Evolutionary conservation across 1,284 basidiomycete genomes (phyloP).

Genomic region (Porphyrellus sp.): DNA sequence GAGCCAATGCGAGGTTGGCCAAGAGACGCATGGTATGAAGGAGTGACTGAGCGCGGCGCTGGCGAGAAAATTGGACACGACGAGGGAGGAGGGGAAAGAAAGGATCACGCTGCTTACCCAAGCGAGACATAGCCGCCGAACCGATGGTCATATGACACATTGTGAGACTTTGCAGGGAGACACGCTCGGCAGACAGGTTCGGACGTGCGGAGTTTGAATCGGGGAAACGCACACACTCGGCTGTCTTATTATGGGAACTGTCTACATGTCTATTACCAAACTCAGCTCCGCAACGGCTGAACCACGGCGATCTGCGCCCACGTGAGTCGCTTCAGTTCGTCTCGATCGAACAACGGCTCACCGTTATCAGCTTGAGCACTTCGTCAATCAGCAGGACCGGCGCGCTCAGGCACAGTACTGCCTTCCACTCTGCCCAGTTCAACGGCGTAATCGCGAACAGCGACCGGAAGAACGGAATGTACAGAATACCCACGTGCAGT

Average conservation of each 20-base stretch:
- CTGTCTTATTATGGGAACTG: too few species aligned
- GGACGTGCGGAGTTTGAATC: too few species aligned
- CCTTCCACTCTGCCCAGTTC: conserved; percentile 92
- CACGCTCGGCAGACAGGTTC: too few species aligned
- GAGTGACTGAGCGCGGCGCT: conserved; percentile 20
- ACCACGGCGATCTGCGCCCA: conserved; percentile 36
- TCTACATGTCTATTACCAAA: too few species aligned
- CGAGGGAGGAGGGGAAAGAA: neutral
- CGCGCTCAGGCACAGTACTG: conserved; percentile 85
- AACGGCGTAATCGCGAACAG: conserved; percentile 91
- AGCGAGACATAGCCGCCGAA: neutral
- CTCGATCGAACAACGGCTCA: conserved; percentile 36
- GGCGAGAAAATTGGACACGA: conserved; percentile 6
- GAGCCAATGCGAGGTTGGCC: conserved; percentile 16
- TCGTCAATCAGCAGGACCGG: conserved; percentile 94
- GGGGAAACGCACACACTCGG: too few species aligned
- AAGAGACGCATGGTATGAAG: conserved; percentile 29
- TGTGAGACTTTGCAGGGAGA: too few species aligned
- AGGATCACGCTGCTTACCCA: conserved; percentile 8
- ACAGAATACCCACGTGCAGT: conserved; percentile 91
- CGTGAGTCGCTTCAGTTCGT: conserved; percentile 4
- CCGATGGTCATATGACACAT: too few species aligned
- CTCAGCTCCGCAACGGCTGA: conserved; percentile 32
- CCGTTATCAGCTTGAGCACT: conserved; percentile 81
- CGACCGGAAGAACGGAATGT: conserved; percentile 91